Percentiles rank a stretch among this genome's conserved stretches.
These are phyloP conservation scores for Tetrahymena elliotti DNA, from an alignment of 73 alveolate species.

Conservation along the genomic window DNA sequence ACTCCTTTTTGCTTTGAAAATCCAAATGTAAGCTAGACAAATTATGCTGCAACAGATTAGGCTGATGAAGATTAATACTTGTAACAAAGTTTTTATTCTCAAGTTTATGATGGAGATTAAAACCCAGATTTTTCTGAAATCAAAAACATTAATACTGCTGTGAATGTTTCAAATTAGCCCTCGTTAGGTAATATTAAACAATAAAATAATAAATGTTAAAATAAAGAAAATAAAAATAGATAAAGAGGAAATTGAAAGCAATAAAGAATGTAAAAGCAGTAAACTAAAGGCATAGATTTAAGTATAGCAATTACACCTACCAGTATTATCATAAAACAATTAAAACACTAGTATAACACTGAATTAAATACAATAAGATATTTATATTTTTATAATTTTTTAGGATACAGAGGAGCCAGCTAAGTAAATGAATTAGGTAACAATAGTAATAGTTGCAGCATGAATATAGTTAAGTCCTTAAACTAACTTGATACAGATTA, in stretches of 20 bases:
- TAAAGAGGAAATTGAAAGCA: background rate
- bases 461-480: background rate
- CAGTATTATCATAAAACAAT: background rate
- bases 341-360: background rate
- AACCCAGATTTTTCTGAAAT: background rate
- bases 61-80: background rate
- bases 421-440: background rate
- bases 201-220: background rate
- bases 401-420: background rate
- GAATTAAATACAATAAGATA: background rate
- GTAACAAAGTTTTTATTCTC: background rate
- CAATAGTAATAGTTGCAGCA: background rate
- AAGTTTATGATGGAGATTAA: background rate
- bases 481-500: background rate
- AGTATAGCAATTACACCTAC: background rate
- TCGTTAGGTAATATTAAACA: background rate
- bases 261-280: background rate
- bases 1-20: background rate
- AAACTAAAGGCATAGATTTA: background rate
- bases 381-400: background rate
- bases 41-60: background rate
- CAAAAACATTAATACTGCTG: background rate
- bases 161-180: background rate
- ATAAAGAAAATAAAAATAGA: background rate
- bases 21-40: background rate